Percentiles rank a stretch among this genome's conserved stretches.
phyloP scores from a whole-genome alignment of 2,329 filamentous ascomycete genomes.

The Exophiala dermatitidis region DNA sequence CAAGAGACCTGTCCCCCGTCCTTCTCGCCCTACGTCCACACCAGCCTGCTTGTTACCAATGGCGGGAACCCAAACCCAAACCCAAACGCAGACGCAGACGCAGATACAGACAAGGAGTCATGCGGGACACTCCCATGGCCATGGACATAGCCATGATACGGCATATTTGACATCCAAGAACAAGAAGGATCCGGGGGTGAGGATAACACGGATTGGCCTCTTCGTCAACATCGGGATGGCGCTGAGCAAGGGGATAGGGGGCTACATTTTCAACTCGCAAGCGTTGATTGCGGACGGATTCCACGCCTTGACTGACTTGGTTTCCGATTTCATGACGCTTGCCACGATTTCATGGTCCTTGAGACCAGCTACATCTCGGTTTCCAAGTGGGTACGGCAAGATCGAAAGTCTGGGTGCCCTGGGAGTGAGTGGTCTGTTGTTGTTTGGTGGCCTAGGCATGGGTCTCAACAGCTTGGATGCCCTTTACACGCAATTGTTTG shows the following conservation, averaged over 20 bases:
- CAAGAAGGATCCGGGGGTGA: conserved; percentile 85
- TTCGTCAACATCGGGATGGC: conserved; percentile 92
- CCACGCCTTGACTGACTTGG: conserved; percentile 89
- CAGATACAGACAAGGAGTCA: conserved; percentile 31
- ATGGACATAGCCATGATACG: conserved; percentile 71
- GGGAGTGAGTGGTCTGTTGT: conserved; percentile 83
- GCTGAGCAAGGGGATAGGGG: conserved; percentile 82
- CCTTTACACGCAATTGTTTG: conserved; percentile 65
- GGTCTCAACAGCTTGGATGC: conserved; percentile 66
- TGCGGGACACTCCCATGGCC: conserved; percentile 53
- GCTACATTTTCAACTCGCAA: conserved; percentile 91
- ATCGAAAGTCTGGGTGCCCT: conserved; percentile 92
- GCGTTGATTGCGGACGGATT: conserved; percentile 88
- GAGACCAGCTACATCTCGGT: conserved; percentile 71
- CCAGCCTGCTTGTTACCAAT: conserved; percentile 1
- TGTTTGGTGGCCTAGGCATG: conserved; percentile 88
- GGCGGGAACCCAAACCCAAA: conserved; percentile 9
- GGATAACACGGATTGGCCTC: conserved; percentile 83
- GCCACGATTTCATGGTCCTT: conserved; percentile 92
- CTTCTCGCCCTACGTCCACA: background rate
- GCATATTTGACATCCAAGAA: conserved; percentile 72
- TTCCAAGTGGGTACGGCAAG: conserved; percentile 91
- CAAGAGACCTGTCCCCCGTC: conserved; percentile 1
- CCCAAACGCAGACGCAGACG: conserved; percentile 6
- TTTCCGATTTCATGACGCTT: conserved; percentile 88